Evolutionary conservation across 176 grass and related monocot species (phyloP).

Genomic region (Zoysia japonica): DNA sequence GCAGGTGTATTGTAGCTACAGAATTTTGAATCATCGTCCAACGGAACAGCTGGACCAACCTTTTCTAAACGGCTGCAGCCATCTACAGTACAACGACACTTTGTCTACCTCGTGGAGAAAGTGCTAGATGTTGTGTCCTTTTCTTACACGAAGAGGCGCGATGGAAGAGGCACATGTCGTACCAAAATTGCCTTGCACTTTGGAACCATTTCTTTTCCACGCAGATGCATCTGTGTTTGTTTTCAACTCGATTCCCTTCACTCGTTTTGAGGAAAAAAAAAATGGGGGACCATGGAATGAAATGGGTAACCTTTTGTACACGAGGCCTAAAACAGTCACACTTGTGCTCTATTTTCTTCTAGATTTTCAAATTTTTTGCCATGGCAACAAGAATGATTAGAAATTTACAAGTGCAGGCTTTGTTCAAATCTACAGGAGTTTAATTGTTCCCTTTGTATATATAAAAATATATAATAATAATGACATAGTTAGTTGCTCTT

Average conservation of each 20-base stretch:
- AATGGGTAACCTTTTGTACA: neutral
- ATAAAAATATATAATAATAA: neutral
- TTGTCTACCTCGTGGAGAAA: neutral
- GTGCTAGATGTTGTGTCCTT: neutral
- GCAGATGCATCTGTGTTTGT: too few relatives aligned
- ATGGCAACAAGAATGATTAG: neutral
- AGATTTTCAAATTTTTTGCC: neutral
- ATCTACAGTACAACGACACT: neutral
- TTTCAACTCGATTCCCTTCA: too few relatives aligned
- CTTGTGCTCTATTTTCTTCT: neutral
- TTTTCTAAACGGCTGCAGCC: neutral
- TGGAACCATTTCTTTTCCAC: neutral
- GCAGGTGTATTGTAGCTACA: neutral
- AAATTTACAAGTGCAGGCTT: neutral
- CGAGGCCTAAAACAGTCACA: neutral
- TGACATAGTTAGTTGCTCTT: neutral
- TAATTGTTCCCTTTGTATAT: neutral
- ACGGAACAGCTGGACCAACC: neutral
- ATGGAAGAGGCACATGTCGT: neutral
- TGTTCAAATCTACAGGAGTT: neutral
- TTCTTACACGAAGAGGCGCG: neutral
- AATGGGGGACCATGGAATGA: neutral
- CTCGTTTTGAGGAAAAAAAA: too few relatives aligned
- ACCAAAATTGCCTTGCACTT: neutral
- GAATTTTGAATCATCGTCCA: conserved; percentile 10